Evolutionary conservation across 176 grass and related monocot genomes (phyloP), one percentile per base, ranked within the genome.

Genomic region (Canna indica): DNA sequence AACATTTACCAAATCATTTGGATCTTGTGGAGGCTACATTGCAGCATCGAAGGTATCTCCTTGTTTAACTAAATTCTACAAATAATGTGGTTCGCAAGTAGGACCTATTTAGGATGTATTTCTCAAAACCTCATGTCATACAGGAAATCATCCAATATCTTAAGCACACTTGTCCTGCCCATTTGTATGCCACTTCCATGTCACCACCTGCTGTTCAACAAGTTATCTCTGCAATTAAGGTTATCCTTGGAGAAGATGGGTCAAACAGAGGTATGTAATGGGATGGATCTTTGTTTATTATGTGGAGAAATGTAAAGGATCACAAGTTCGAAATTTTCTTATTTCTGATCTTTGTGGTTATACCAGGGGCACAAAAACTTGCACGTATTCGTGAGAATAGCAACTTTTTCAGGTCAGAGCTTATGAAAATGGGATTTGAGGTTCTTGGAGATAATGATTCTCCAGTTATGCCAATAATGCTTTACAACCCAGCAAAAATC

Each of bases 341-440:
- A 71, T 72, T 52, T 56, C 4, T 56, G 29, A 11, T 56, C 57
- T 17, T 17, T 56, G 11, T 24, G 25, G 47, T 72, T 26, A 44
- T 72, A 45, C 61, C 71, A 95, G 91, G 91, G 50, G 86, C 91
- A 47, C 83, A 87, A 48, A 95, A 95, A 84, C 87, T 95, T 82
- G 84, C 79, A 50, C 86, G 70, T 35, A 87, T 95, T 28, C 84
- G 91, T 47, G 91, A 95, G 70, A 95, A 95, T 30, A 87, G 91
- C 75, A 95, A 95, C 82, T 90, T 95, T 81, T 95, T 95, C 77
- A 78, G 87, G 63, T 87, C 86, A 42, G 84, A 95, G 68, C 91
- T 95, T 66, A 81, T 87, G 44, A 95, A 90, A 82, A 90, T 95
- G 91, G 91, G 91, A 47, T 90, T 95, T 45, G 87, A 90, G 79